A percentile compares a stretch with the other conserved stretches of the same genome.
Conservation (phyloP, 371 early-diverging fungal species). For the Capniomyces stellatus region DNA sequence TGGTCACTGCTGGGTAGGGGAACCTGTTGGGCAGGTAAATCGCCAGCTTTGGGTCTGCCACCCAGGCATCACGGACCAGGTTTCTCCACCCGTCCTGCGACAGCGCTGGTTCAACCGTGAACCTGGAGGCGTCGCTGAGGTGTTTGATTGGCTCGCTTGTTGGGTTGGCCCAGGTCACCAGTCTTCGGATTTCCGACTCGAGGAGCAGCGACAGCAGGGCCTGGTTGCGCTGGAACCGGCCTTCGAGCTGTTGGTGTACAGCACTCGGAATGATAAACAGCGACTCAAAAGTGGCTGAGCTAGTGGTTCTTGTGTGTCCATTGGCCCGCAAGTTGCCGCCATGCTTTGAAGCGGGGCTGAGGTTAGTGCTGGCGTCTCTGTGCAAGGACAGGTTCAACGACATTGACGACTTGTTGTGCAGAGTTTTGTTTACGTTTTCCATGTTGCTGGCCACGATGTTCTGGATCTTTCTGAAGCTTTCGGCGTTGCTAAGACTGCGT, state of each 20-base stretch:
- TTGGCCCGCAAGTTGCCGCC: neutral
- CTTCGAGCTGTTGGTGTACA: constrained; percentile 26
- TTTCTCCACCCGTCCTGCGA: constrained; percentile 54
- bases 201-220: constrained; percentile 55
- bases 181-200: constrained; percentile 69
- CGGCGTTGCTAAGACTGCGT: neutral
- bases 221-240: constrained; percentile 31
- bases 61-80: constrained; percentile 65
- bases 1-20: constrained; percentile 38
- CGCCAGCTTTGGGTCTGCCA: constrained; percentile 53
- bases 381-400: neutral
- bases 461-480: neutral
- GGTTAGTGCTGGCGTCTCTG: neutral
- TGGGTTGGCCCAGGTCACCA: constrained; percentile 68
- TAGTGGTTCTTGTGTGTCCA: neutral
- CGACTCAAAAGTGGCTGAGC: neutral
- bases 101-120: constrained; percentile 9
- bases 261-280: neutral
- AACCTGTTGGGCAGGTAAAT: constrained; percentile 59
- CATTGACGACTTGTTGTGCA: neutral
- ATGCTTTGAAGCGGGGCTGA: neutral
- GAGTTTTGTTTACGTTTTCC: neutral
- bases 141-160: constrained; percentile 15
- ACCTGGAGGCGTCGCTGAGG: constrained; percentile 10
- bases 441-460: neutral